phyloP scores from a whole-genome alignment of 495 filamentous ascomycete species.

The Podospora tetraspora region DNA sequence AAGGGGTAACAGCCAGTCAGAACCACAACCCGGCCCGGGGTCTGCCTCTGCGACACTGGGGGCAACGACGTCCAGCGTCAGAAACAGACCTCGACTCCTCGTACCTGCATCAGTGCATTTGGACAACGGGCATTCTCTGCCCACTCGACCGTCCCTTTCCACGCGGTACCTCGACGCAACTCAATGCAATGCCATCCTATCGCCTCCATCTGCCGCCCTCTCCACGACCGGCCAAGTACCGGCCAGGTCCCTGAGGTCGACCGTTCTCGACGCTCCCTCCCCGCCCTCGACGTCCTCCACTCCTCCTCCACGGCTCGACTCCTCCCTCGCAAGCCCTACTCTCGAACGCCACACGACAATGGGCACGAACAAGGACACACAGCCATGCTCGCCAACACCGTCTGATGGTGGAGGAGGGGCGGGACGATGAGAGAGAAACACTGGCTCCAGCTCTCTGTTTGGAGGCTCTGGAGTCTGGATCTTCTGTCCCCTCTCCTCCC shows the following conservation, averaged over 20 bases:
- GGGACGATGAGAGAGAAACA: not conserved
- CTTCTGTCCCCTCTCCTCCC: constrained; percentile 3
- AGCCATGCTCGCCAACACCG: not conserved
- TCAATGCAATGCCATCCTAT: not conserved
- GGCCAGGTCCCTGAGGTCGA: constrained; percentile 10
- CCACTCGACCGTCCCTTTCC: not conserved
- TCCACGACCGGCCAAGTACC: not conserved
- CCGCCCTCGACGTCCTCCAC: not conserved
- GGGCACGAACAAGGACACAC: not conserved
- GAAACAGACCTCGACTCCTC: constrained; percentile 25
- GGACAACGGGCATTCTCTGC: not conserved
- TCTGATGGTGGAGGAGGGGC: not conserved
- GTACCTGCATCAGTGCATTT: constrained; percentile 12
- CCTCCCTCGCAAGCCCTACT: not conserved
- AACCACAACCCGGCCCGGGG: constrained; percentile 22
- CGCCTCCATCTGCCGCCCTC: not conserved
- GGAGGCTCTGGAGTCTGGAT: constrained; percentile 2
- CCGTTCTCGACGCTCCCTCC: constrained; percentile 2
- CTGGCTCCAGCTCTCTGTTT: constrained; percentile 6
- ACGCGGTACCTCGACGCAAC: constrained; percentile 19
- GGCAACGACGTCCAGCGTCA: constrained; percentile 29
- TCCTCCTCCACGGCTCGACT: not conserved
- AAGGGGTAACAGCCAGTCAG: constrained; percentile 28
- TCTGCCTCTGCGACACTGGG: constrained; percentile 31
- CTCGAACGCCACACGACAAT: not conserved